A percentile compares a stretch with the other conserved stretches of the same genome.
Conservation (phyloP, 164 flowering plant species). For the Tinospora cordifolia region DNA sequence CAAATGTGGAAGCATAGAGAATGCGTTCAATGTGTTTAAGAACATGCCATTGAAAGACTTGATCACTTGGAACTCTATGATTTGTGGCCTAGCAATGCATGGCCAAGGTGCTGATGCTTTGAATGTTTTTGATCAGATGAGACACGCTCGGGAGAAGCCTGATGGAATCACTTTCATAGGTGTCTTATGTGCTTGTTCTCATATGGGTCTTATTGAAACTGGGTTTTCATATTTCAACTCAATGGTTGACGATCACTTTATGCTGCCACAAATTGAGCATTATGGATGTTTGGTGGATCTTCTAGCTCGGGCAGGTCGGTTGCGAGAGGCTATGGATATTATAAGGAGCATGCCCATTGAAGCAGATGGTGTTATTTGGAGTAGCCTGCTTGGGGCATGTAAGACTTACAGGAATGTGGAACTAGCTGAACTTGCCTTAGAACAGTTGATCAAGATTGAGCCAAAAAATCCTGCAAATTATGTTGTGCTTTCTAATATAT, state of each 20-base stretch:
- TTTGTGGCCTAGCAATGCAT: constrained; percentile 58
- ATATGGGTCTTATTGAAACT: constrained; percentile 51
- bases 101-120: constrained; percentile 55
- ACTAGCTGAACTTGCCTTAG: constrained; percentile 50
- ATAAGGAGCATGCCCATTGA: constrained; percentile 52
- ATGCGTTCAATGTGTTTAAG: constrained; percentile 39
- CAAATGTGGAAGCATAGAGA: constrained; percentile 57
- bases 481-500: constrained; percentile 57
- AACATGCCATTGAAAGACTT: constrained; percentile 44
- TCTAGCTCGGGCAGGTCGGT: constrained; percentile 47
- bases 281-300: constrained; percentile 78
- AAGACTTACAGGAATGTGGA: constrained; percentile 42
- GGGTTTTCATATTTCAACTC: constrained; percentile 44
- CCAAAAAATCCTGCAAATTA: constrained; percentile 56
- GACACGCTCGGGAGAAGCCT: constrained; percentile 33
- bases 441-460: constrained; percentile 44
- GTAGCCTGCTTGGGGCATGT: constrained; percentile 58
- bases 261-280: constrained; percentile 62
- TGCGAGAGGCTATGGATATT: constrained; percentile 45
- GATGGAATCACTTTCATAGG: constrained; percentile 66
- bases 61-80: constrained; percentile 62
- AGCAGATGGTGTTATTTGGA: constrained; percentile 72
- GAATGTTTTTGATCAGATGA: constrained; percentile 40
- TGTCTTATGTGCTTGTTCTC: constrained; percentile 60
- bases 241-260: constrained; percentile 40